Percentiles rank a stretch among this genome's conserved stretches.
These are phyloP conservation scores for Phlyctochytrium arcticum DNA, from an alignment of 192 early-diverging fungal genomes.

Conservation along the genomic window DNA sequence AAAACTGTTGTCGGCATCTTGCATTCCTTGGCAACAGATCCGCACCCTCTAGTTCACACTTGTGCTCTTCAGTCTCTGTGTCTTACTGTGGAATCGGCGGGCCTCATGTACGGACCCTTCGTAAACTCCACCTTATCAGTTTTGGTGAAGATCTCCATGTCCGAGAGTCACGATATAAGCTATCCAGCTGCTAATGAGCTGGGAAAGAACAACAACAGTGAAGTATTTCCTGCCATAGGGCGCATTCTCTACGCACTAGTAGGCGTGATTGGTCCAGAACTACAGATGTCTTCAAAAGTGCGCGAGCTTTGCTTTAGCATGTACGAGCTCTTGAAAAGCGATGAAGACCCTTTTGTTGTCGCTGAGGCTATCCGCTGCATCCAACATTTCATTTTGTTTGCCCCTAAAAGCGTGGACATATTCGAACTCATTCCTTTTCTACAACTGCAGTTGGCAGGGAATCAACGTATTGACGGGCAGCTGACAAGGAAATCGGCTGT, in stretches of 20 bases:
- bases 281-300: constrained; percentile 65
- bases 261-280: constrained; percentile 88
- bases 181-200: constrained; percentile 29
- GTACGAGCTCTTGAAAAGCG: constrained; percentile 73
- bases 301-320: constrained; percentile 78
- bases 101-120: constrained; percentile 86
- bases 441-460: constrained; percentile 59
- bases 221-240: constrained; percentile 66
- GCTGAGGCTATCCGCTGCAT: constrained; percentile 82
- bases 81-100: constrained; percentile 81
- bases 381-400: constrained; percentile 88
- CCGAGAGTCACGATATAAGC: constrained; percentile 77
- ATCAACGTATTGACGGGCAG: constrained; percentile 38
- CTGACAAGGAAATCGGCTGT: constrained; percentile 70
- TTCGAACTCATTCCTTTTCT: constrained; percentile 67
- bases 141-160: constrained; percentile 82
- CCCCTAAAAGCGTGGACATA: constrained; percentile 69
- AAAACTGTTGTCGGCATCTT: constrained; percentile 86
- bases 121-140: constrained; percentile 83
- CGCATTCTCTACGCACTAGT: constrained; percentile 85
- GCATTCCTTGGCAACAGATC: constrained; percentile 84
- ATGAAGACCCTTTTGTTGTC: constrained; percentile 69
- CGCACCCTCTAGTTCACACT: constrained; percentile 88
- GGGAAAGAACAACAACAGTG: constrained; percentile 55
- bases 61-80: constrained; percentile 88